Conservation (phyloP, 257 asterid genomes). For the Solanum corneliomulleri region DNA sequence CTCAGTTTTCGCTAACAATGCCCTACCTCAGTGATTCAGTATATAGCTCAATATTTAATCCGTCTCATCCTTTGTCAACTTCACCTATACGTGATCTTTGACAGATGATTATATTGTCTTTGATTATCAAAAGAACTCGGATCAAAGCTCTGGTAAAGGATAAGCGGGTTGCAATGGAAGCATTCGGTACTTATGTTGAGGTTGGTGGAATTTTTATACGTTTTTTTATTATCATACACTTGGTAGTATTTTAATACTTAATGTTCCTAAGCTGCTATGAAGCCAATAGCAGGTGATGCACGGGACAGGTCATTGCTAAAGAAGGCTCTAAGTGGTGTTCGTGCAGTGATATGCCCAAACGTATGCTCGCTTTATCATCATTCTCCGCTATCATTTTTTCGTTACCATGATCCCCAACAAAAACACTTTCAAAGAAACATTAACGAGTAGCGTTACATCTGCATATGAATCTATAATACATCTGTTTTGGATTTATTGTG, state of each 20-base stretch:
- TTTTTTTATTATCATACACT: not conserved
- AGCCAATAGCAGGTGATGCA: constrained; percentile 66
- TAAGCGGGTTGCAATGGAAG: constrained; percentile 81
- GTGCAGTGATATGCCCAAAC: constrained; percentile 66
- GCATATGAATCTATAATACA: not conserved
- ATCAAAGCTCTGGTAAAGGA: constrained; percentile 86
- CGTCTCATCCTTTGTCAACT: not conserved
- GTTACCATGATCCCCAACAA: not conserved
- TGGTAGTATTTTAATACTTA: not conserved
- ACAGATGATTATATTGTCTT: constrained; percentile 79
- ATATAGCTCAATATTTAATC: not conserved
- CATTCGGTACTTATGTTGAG: constrained; percentile 97
- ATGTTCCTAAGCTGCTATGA: constrained; percentile 7
- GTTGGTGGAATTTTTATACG: constrained; percentile 20
- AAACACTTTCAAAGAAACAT: not conserved
- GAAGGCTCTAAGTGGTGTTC: constrained; percentile 71
- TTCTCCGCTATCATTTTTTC: not conserved
- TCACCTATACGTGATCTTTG: not conserved
- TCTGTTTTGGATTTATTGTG: not conserved
- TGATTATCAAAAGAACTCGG: constrained; percentile 63
- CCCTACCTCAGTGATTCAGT: not conserved
- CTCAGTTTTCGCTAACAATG: not conserved
- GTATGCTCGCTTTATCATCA: constrained; percentile 27
- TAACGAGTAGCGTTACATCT: not conserved
- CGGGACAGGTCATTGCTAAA: constrained; percentile 48